Conservation (phyloP, 2,329 filamentous ascomycete genomes). For the Whalleya microplaca region DNA sequence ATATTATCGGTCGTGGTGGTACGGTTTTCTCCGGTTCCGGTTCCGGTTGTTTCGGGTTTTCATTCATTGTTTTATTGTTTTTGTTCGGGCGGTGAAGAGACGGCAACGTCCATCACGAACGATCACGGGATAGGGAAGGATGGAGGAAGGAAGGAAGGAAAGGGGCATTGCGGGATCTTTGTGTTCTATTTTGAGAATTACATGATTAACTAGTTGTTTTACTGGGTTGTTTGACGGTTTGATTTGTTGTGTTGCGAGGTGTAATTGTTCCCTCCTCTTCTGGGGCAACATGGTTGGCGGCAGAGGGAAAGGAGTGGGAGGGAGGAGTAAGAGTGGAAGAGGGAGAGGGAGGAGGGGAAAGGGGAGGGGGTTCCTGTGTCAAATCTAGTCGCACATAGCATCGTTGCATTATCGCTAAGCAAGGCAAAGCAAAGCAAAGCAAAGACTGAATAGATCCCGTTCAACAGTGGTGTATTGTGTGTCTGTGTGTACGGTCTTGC, state of each 20-base stretch:
- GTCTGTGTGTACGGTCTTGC: too few relatives aligned
- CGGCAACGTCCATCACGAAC: not conserved
- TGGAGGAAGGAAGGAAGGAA: not conserved
- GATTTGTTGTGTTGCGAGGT: constrained; percentile 3
- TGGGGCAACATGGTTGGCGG: constrained; percentile 10
- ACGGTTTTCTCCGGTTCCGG: too few relatives aligned
- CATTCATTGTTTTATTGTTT: not conserved
- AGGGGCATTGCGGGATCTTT: not conserved
- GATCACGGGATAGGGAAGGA: not conserved
- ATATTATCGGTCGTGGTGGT: too few relatives aligned
- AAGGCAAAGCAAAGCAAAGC: too few relatives aligned
- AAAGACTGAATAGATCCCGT: constrained; percentile 17
- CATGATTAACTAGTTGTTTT: constrained; percentile 1
- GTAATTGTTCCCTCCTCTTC: not conserved
- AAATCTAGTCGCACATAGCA: constrained; percentile 20
- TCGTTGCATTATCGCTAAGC: not conserved
- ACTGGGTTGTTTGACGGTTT: constrained; percentile 6
- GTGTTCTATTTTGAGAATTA: too few relatives aligned
- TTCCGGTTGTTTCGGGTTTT: not conserved
- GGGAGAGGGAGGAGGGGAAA: too few relatives aligned
- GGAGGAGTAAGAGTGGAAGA: too few relatives aligned
- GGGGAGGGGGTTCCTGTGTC: constrained; percentile 1
- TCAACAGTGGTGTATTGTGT: too few relatives aligned
- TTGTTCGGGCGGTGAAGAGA: not conserved
- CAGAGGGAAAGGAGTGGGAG: too few relatives aligned